Evolutionary conservation across 1,284 basidiomycete species (phyloP).

Genomic region (Phylloboletellus chloephorus): DNA sequence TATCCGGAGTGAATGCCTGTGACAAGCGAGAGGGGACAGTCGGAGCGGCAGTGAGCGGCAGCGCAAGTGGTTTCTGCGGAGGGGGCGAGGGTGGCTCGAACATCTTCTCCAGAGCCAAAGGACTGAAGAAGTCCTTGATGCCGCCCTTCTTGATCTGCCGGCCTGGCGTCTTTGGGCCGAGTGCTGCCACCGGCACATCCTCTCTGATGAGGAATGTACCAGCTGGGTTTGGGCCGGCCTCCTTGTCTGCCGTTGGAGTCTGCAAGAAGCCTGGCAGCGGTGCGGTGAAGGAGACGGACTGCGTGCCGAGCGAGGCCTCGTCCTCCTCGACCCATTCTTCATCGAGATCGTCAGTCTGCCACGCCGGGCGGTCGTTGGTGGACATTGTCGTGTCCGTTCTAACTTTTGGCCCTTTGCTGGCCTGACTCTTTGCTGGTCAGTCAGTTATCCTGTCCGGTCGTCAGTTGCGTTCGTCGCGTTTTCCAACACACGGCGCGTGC

Average conservation of each 20-base stretch:
- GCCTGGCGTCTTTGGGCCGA: constrained; percentile 62
- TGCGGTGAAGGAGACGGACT: constrained; percentile 58
- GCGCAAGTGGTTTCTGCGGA: constrained; percentile 21
- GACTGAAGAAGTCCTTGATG: constrained; percentile 81
- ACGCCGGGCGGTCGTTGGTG: constrained; percentile 45
- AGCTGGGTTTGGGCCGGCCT: constrained; percentile 29
- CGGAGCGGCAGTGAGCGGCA: constrained; percentile 29
- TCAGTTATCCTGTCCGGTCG: background rate
- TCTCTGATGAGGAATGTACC: constrained; percentile 82
- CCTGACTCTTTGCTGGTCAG: background rate
- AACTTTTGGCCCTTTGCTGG: background rate
- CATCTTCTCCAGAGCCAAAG: constrained; percentile 80
- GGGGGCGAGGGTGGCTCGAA: constrained; percentile 86
- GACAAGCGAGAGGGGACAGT: constrained; percentile 35
- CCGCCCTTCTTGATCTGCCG: constrained; percentile 49
- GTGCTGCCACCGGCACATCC: constrained; percentile 50
- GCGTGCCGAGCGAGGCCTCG: constrained; percentile 33
- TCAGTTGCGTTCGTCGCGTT: constrained; percentile 2
- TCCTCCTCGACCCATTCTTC: constrained; percentile 74
- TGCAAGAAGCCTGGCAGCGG: constrained; percentile 53
- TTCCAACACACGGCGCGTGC: constrained; percentile 7
- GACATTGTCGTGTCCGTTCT: constrained; percentile 12
- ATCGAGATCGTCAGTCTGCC: constrained; percentile 74
- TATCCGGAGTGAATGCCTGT: constrained; percentile 30
- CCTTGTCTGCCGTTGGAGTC: constrained; percentile 33